A percentile compares a stretch with the other conserved stretches of the same genome.
These are phyloP conservation scores for Erysimum cheiri DNA, from an alignment of 441 rosid species.

Conservation along the genomic window DNA sequence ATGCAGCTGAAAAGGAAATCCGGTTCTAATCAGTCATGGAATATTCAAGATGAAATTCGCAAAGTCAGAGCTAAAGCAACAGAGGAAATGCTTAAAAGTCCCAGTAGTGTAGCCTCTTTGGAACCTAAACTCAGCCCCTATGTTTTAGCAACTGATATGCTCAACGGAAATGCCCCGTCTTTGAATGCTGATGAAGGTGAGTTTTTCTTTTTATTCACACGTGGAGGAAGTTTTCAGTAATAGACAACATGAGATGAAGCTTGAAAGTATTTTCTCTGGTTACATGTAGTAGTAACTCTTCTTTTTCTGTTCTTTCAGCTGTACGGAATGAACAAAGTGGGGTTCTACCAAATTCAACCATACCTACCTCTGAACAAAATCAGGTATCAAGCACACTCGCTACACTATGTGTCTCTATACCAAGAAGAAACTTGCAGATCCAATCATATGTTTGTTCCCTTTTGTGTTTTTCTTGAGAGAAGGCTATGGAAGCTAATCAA, in stretches of 20 bases:
- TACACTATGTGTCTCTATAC: slow-evolving; percentile 9
- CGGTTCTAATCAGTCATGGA: slow-evolving; percentile 70
- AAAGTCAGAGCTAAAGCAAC: slow-evolving; percentile 91
- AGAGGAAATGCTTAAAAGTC: slow-evolving; percentile 75
- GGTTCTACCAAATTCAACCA: slow-evolving; percentile 44
- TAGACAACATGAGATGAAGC: slow-evolving; percentile 24
- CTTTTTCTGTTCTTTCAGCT: slow-evolving; percentile 47
- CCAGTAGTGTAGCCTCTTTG: slow-evolving; percentile 53
- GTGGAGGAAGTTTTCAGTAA: slow-evolving; percentile 4
- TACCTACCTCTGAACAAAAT: slow-evolving; percentile 49
- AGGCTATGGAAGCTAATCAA: slow-evolving; percentile 53
- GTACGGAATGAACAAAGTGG: slow-evolving; percentile 45
- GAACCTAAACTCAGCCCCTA: slow-evolving; percentile 47
- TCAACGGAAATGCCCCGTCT: slow-evolving; percentile 35
- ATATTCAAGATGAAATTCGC: slow-evolving; percentile 82
- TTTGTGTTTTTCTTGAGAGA: slow-evolving; percentile 44
- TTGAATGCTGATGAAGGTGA: slow-evolving; percentile 45
- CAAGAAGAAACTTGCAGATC: slow-evolving; percentile 20
- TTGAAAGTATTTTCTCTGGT: slow-evolving; percentile 31
- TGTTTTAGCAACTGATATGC: slow-evolving; percentile 19
- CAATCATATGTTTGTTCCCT: background rate
- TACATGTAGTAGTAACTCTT: slow-evolving; percentile 14
- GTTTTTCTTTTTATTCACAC: background rate
- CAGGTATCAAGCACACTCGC: slow-evolving; percentile 52
- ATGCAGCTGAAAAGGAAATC: slow-evolving; percentile 66